Evolutionary conservation across 805 yeast genomes (phyloP), one percentile per base, ranked within the genome.

Genomic region (Lachancea waltii): DNA sequence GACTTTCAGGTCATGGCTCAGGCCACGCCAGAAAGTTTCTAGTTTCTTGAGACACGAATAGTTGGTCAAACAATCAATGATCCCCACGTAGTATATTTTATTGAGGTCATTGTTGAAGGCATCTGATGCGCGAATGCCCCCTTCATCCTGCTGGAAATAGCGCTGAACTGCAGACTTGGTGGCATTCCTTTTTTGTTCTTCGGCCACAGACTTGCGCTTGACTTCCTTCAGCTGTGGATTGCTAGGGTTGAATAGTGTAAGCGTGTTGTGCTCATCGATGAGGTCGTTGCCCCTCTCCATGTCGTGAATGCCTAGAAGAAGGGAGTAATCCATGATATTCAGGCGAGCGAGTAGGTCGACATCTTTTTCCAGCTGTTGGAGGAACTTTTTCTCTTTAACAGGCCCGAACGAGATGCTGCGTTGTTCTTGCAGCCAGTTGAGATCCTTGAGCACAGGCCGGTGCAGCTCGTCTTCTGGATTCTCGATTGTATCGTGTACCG

Each of bases 251-350:
- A 52, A 56, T 7, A 53, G 45, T 5, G 35, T 19, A 18, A 38
- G 24, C 16, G 35, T 20, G 18, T 34, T 43, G 14, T 35, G 47
- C n/a, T 41, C 40, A 37, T 27, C 44, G 42, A 37, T 41, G 33
- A 50, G 51, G 17, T 70, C 67, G 42, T 75, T 75, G 2, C 81
- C 85, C 45, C 70, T 67, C 20, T 69, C 67, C 44, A 81, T 65
- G 55, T 89, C 92, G 56, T 86, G 97, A 22, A 89, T 72, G 1
- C 98, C 99, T 31, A 94, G 63, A 33, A 92, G 65, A 44, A 92
- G 68, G 0, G 97, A 87, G 61, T 94, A 92, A 59, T 92, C 99
- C 99, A 92, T 92, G 24, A 85, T 89, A 50, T 87, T 86, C 46
- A 86, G 66, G 41, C 73, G 70, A 44, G 85, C 72, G 30, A 92